These are phyloP conservation scores for Globisporangium sylvaticum DNA, from an alignment of 352 stramenopile species.

Conservation along the genomic window DNA sequence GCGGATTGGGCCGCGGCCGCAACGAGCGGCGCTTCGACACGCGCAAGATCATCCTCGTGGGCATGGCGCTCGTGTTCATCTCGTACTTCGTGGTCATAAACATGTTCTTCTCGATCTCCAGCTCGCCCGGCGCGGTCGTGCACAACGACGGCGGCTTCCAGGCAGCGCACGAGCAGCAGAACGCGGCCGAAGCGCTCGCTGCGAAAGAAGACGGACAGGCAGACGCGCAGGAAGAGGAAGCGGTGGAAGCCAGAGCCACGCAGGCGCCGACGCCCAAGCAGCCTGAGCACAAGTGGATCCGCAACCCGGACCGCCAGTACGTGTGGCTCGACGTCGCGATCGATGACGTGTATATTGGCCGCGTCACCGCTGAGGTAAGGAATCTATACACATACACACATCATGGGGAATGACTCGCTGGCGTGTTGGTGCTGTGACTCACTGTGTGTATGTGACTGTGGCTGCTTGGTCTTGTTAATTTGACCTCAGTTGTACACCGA, in stretches of 20 bases:
- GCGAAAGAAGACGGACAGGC: conserved; percentile 9
- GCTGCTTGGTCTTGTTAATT: no score
- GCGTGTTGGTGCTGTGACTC: neutral
- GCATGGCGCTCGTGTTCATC: conserved; percentile 53
- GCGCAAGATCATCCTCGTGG: conserved; percentile 52
- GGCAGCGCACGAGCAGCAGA: conserved; percentile 13
- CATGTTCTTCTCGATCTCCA: conserved; percentile 53
- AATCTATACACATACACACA: neutral
- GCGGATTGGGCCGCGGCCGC: conserved; percentile 2
- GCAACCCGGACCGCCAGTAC: conserved; percentile 73
- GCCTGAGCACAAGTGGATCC: conserved; percentile 29
- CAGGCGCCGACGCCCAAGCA: neutral
- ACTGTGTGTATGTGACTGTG: neutral
- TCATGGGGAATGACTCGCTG: neutral
- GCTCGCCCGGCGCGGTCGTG: conserved; percentile 4
- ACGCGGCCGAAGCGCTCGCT: conserved; percentile 13
- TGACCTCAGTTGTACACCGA: conserved; percentile 86
- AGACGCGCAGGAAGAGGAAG: neutral
- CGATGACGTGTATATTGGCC: conserved; percentile 62
- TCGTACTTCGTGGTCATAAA: conserved; percentile 66
- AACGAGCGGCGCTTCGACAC: conserved; percentile 23
- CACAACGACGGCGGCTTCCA: neutral
- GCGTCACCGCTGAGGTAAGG: conserved; percentile 66
- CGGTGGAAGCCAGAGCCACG: neutral
- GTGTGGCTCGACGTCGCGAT: conserved; percentile 85